These are phyloP conservation scores for Cutaneotrichosporon mucoides DNA, from an alignment of 1,284 basidiomycete genomes.

Conservation along the genomic window DNA sequence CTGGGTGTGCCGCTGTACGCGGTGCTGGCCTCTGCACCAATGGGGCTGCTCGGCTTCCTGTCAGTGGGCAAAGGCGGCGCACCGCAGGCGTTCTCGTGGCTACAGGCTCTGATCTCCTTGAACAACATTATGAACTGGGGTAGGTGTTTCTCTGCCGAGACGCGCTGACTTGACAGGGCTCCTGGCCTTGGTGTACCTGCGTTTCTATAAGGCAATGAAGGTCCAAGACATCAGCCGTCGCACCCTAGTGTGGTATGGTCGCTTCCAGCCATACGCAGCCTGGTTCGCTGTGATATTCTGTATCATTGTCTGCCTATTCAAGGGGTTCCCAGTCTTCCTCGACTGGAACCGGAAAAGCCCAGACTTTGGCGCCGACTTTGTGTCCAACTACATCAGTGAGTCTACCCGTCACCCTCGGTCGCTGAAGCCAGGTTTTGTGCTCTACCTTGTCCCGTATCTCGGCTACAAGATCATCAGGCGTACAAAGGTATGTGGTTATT, in stretches of 20 bases:
- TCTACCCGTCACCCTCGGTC: background rate
- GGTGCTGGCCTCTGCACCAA: conserved; percentile 60
- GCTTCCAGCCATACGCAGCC: conserved; percentile 28
- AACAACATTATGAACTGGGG: conserved; percentile 29
- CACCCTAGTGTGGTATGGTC: conserved; percentile 21
- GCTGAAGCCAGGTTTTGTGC: conserved; percentile 11
- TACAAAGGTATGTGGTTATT: conserved; percentile 17
- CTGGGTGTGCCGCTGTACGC: conserved; percentile 72
- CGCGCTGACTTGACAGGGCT: background rate
- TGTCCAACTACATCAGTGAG: conserved; percentile 31
- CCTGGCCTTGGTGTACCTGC: conserved; percentile 50
- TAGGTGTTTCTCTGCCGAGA: background rate
- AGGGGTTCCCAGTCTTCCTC: conserved; percentile 30
- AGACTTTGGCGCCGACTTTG: background rate
- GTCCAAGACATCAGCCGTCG: conserved; percentile 27
- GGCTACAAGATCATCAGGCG: conserved; percentile 42
- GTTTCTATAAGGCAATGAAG: conserved; percentile 30
- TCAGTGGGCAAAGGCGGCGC: conserved; percentile 60
- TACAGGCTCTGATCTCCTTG: conserved; percentile 42
- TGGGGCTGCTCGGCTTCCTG: conserved; percentile 60
- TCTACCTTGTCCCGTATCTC: conserved; percentile 71
- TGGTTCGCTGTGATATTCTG: conserved; percentile 26
- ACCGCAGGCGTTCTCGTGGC: conserved; percentile 52
- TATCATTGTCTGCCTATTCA: conserved; percentile 26
- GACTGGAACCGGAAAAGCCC: conserved; percentile 14